Evolutionary conservation across 306 rosid genomes (phyloP).

Genomic region (Hippophae rhamnoides): DNA sequence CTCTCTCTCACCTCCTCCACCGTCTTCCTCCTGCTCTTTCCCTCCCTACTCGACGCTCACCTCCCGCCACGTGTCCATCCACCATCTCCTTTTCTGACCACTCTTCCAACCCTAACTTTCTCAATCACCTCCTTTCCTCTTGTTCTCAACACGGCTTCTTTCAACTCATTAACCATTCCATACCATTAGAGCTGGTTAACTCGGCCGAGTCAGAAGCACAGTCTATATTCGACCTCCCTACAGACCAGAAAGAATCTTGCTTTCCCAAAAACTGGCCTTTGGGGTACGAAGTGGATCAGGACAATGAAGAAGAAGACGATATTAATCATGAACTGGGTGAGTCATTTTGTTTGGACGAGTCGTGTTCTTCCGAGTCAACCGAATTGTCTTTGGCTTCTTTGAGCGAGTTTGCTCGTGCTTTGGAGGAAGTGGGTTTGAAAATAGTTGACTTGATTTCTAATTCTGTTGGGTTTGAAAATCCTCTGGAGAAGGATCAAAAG

Average conservation of each 20-base stretch:
- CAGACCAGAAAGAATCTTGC: constrained; percentile 29
- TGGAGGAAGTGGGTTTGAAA: constrained; percentile 58
- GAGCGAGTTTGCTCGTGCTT: constrained; percentile 34
- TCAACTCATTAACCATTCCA: constrained; percentile 52
- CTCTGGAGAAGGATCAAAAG: constrained; percentile 23
- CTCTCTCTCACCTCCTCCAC: constrained; percentile 62
- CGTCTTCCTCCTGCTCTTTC: constrained; percentile 76
- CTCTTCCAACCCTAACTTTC: background rate
- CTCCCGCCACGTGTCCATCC: constrained; percentile 37
- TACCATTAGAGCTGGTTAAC: constrained; percentile 46
- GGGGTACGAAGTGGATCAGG: constrained; percentile 40
- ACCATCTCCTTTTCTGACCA: constrained; percentile 36
- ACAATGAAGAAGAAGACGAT: constrained; percentile 18
- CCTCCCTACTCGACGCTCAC: constrained; percentile 46
- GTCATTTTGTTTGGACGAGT: constrained; percentile 53
- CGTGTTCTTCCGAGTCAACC: constrained; percentile 29
- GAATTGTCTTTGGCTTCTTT: constrained; percentile 29
- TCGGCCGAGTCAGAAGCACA: constrained; percentile 75
- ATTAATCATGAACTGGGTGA: constrained; percentile 20
- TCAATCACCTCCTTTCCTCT: constrained; percentile 26
- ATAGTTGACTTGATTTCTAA: constrained; percentile 34
- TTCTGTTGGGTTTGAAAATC: constrained; percentile 43
- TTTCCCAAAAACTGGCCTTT: constrained; percentile 65
- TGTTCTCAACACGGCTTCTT: constrained; percentile 50
- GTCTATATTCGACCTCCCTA: constrained; percentile 44